A percentile compares a stretch with the other conserved stretches of the same genome.
Conservation (phyloP, 176 grass and related monocot species). For the Hyparrhenia diplandra region DNA sequence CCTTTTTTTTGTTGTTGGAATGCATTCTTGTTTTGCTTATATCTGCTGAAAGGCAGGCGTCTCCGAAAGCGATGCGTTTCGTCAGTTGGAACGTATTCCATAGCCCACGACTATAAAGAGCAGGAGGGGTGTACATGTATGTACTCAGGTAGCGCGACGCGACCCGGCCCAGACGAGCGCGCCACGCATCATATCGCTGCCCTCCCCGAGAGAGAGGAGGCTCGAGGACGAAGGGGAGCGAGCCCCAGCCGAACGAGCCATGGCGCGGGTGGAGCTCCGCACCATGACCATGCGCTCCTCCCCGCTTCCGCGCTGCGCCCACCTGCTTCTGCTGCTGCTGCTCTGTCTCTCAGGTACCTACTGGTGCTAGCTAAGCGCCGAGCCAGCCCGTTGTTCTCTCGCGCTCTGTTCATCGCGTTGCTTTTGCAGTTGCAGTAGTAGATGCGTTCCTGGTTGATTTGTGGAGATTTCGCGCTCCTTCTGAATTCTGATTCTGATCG, state of each 20-base stretch:
- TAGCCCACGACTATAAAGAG: slow-evolving; percentile 19
- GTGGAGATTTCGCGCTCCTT: neutral
- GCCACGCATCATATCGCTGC: neutral
- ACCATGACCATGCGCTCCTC: neutral
- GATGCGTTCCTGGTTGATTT: neutral
- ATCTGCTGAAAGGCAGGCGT: neutral
- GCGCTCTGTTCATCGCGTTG: neutral
- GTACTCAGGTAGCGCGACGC: neutral
- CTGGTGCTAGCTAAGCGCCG: too few relatives aligned
- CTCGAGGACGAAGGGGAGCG: neutral
- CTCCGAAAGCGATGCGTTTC: neutral
- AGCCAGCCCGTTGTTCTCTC: neutral
- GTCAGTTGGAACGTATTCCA: neutral
- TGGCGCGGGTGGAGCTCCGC: slow-evolving; percentile 20
- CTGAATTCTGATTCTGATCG: neutral
- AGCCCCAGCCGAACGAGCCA: neutral
- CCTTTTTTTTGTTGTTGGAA: neutral
- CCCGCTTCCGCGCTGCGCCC: slow-evolving; percentile 23
- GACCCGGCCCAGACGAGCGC: neutral
- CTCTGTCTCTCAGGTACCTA: slow-evolving; percentile 45
- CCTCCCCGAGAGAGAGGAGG: neutral
- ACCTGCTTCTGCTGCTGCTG: neutral
- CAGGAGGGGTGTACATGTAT: neutral
- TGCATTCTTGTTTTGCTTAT: neutral
- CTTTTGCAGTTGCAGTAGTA: neutral